Evolutionary conservation across 257 asterid species (phyloP), one percentile per base, ranked within the genome.

Genomic region (Solanum arcanum): DNA sequence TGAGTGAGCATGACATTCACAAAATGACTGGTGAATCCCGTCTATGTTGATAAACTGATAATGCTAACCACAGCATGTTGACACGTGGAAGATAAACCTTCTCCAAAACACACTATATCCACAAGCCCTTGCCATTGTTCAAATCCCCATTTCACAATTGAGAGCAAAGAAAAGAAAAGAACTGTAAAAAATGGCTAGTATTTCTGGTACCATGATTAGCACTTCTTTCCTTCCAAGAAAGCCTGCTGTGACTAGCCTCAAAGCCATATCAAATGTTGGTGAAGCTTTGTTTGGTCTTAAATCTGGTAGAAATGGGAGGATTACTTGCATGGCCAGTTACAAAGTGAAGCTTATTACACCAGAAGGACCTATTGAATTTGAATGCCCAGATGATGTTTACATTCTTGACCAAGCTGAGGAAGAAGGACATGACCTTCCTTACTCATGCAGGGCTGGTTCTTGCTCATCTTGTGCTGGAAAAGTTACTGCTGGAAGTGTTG

Each of bases 391-490:
- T 35, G 97, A 95, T 59, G 86, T 18, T 0, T 93, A 93, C 98
- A 88, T 96, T 88, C 93, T 96, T 2, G 99, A 96, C 86, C 80
- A 69, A 37, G 97, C 96, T n/a, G 99, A 96, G 91, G 96, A 96
- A 25, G 6, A 2, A 4, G 99, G 96, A 0, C 6, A 87, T 7
- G 99, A 95, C 0, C 89, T 94, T 56, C 98, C 99, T 1, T 95
- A 89, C 93, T 95, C 98, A 0, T 96, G 99, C 96, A 93, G 99
- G 76, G 95, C 98, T 10, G 98, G 98, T 0, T 92, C 99, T 1
- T 96, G 99, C 93, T 96, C 98, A 81, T 91, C 96, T 16, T 96
- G 98, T 90, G 96, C 95, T 60, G 98, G 97, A 0, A 94, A 94
- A 85, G 75, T 96, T 5, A 14, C 91, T 9, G 25, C 78, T 39